A percentile compares a stretch with the other conserved stretches of the same genome.
phyloP scores from a whole-genome alignment of 139 green algal species.

The Closterium sp. region DNA sequence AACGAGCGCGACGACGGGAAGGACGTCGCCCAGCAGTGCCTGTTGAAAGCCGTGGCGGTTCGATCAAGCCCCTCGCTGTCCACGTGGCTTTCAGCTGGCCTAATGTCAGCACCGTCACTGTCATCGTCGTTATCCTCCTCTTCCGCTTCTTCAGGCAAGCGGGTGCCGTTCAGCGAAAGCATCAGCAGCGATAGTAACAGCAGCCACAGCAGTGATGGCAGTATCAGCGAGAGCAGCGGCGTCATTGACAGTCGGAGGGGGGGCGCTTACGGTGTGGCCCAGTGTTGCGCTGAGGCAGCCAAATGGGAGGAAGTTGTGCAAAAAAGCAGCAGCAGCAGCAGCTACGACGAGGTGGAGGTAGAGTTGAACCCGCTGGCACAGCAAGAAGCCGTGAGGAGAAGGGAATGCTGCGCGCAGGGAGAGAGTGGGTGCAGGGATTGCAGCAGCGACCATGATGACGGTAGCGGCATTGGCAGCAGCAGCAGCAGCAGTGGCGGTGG shows the following conservation, averaged over 20 bases:
- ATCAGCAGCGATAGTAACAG: background rate
- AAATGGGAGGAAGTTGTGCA: background rate
- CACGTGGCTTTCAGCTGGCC: background rate
- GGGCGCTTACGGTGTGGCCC: background rate
- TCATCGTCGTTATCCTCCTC: background rate
- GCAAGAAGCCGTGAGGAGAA: background rate
- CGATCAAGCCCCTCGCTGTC: background rate
- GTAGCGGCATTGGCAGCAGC: too few species aligned
- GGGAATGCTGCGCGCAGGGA: background rate
- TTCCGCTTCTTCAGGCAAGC: background rate
- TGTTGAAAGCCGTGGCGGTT: background rate
- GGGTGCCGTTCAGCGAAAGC: background rate
- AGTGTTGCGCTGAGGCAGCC: background rate
- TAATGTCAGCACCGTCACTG: background rate
- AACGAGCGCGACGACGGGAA: background rate
- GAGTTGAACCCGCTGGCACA: background rate
- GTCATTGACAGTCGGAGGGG: background rate
- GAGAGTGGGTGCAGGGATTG: background rate
- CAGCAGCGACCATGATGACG: too few species aligned
- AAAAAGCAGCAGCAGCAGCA: background rate
- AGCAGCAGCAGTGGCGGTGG: background rate
- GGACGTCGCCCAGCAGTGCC: background rate
- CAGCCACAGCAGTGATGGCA: background rate
- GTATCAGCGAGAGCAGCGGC: background rate
- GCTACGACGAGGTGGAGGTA: background rate